Percentiles rank a stretch among this genome's conserved stretches.
phyloP scores from a whole-genome alignment of 2,329 filamentous ascomycete species.

The Alternaria ventricosa region DNA sequence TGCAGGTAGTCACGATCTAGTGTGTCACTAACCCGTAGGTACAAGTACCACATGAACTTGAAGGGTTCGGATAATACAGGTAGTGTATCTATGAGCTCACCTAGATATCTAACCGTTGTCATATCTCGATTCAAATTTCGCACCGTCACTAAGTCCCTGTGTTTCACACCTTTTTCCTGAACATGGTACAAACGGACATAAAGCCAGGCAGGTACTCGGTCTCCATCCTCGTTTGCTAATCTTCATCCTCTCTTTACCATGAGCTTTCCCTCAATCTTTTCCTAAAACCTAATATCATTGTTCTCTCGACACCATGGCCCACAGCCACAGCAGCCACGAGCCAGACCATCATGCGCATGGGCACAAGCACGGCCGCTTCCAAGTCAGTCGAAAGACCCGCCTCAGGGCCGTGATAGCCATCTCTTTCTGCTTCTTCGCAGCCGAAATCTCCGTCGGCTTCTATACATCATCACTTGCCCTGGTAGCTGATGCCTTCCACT shows the following conservation, averaged over 20 bases:
- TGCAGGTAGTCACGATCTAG: background rate
- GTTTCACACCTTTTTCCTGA: background rate
- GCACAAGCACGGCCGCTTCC: conserved; percentile 20
- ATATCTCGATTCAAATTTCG: background rate
- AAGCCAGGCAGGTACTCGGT: background rate
- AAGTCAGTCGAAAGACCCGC: conserved; percentile 42
- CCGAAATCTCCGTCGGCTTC: conserved; percentile 67
- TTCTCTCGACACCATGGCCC: conserved; percentile 16
- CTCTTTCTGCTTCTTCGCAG: conserved; percentile 55
- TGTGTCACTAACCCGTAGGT: background rate
- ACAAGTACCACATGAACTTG: background rate
- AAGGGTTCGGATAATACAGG: background rate
- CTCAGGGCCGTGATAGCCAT: conserved; percentile 53
- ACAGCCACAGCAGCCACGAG: conserved; percentile 15
- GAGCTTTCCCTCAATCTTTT: background rate
- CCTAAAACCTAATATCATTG: background rate
- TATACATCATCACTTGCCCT: conserved; percentile 74
- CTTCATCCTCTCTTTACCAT: background rate
- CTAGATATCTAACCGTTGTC: background rate
- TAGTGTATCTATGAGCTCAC: background rate
- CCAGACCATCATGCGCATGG: conserved; percentile 8
- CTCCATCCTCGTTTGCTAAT: background rate
- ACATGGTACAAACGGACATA: background rate
- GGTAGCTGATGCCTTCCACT: conserved; percentile 80
- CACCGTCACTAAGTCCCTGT: background rate